Base-by-base conservation (phyloP, 805 yeast species). In the Middelhovenomyces tepae region DNA sequence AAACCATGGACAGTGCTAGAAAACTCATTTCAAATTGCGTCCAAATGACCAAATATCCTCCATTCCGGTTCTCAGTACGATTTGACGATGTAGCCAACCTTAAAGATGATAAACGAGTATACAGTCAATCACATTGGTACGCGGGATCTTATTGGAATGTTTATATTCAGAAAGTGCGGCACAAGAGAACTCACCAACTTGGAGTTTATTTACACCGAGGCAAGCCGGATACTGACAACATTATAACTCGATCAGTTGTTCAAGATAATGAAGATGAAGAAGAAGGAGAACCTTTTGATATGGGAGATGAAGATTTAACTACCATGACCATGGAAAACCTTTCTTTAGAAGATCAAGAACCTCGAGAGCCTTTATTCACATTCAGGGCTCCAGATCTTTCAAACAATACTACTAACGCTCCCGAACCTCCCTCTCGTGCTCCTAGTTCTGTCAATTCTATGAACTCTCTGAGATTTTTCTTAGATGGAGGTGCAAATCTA, bases 61-160 rank as follows among this genome's bases (percentile, higher is more conserved):
- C 78, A 1, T 71, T 66, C 44, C 48, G 78, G 35, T 70, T 71
- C 44, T 65, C 75, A 0, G 61, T 71, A 31, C 68, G 72, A 3
- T 72, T 72, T 48, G 59, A 65, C 6, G 62, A 68, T 33, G 62
- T 72, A 2, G 61, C 69, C 3, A 61, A 60, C 8, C 52, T 72
- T 11, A 50, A 56, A 10, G 58, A 65, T 1, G 71, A 64, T 11
- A 65, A 62, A 43, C 52, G 76, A 26, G 67, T 68, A 1, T 71
- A 71, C 42, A 67, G 71, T 7, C 62, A 65, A 37, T 64, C 73
- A 0, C 55, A 69, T 21, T 71, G 76, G 75, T 71, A 71, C 44
- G 75, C 75, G n/a, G 78, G 78, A 0, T 69, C 76, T 7, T 69
- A 65, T 43, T 72, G 78, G 78, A 70, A 69, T 40, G 48, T 72